phyloP scores from a whole-genome alignment of 176 grass and related monocot genomes.

The Carex kokanica region DNA sequence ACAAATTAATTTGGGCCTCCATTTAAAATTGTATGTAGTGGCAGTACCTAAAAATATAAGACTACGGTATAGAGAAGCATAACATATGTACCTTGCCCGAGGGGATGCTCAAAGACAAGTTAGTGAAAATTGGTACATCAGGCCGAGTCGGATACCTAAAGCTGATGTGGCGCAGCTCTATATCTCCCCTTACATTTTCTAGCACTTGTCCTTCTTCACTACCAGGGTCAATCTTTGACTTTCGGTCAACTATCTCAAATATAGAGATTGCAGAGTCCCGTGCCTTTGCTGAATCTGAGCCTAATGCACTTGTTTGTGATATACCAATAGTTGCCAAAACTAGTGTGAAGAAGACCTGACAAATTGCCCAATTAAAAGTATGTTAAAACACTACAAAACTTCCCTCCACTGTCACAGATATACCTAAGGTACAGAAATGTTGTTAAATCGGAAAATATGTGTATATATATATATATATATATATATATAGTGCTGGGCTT shows the following conservation, averaged over 20 bases:
- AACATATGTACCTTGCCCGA: conserved; percentile 33
- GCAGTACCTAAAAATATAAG: not conserved
- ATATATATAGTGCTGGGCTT: no score
- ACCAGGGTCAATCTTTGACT: conserved; percentile 35
- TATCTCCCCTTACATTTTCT: conserved; percentile 32
- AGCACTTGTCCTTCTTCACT: conserved; percentile 36
- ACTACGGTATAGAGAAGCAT: not conserved
- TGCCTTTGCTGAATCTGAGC: conserved; percentile 41
- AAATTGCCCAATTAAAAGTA: conserved; percentile 16
- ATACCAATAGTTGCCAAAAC: conserved; percentile 42
- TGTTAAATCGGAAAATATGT: not conserved
- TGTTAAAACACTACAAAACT: not conserved
- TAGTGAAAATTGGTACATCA: conserved; percentile 43
- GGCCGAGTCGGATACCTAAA: conserved; percentile 44
- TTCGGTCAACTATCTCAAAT: conserved; percentile 48
- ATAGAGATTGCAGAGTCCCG: conserved; percentile 40
- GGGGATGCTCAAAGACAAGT: conserved; percentile 38
- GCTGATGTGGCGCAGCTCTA: conserved; percentile 43
- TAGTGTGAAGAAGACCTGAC: conserved; percentile 43
- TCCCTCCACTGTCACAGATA: not conserved
- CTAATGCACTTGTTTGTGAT: conserved; percentile 41
- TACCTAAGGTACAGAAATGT: not conserved
- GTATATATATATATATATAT: no score
- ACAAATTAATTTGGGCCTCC: not conserved
- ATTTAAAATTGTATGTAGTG: not conserved